phyloP scores from a whole-genome alignment of 2,329 filamentous ascomycete genomes.

The Scedosporium boydii region DNA sequence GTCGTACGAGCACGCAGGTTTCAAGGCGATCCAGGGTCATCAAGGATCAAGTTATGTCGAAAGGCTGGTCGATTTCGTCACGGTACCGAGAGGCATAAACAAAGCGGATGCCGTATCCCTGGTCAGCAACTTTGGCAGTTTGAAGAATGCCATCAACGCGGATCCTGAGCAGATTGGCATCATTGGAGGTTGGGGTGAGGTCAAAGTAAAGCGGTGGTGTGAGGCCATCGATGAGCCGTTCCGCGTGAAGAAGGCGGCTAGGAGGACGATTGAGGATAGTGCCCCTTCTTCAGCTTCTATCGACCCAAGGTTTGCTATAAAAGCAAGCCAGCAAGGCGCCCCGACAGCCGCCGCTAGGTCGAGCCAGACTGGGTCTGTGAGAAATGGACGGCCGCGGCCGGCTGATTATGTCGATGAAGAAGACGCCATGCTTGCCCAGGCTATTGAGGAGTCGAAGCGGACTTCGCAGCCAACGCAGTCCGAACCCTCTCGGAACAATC shows the following conservation, averaged over 20 bases:
- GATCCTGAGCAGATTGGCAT: constrained; percentile 73
- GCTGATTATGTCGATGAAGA: constrained; percentile 36
- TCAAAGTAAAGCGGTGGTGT: constrained; percentile 84
- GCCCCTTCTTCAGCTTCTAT: not conserved
- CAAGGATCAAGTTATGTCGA: constrained; percentile 79
- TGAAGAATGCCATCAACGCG: constrained; percentile 80
- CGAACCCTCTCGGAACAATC: not conserved
- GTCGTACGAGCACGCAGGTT: constrained; percentile 75
- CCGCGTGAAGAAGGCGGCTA: constrained; percentile 61
- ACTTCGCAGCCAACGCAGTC: constrained; percentile 19
- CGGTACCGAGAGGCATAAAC: constrained; percentile 80
- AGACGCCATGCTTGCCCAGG: constrained; percentile 38
- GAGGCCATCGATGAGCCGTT: constrained; percentile 79
- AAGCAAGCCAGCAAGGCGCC: not conserved
- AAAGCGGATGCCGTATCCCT: constrained; percentile 88
- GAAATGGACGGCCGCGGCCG: not conserved
- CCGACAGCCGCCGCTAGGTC: not conserved
- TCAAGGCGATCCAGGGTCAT: constrained; percentile 74
- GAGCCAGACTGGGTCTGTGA: not conserved
- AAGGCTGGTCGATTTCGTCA: constrained; percentile 85
- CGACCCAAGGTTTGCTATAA: not conserved
- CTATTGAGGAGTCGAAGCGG: constrained; percentile 35
- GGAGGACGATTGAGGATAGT: constrained; percentile 17
- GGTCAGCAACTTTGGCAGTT: constrained; percentile 83
- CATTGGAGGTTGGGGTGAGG: constrained; percentile 90